Evolutionary conservation across 2,329 filamentous ascomycete species (phyloP), one percentile per base, ranked within the genome.

Genomic region (Acrocalymma vagum): DNA sequence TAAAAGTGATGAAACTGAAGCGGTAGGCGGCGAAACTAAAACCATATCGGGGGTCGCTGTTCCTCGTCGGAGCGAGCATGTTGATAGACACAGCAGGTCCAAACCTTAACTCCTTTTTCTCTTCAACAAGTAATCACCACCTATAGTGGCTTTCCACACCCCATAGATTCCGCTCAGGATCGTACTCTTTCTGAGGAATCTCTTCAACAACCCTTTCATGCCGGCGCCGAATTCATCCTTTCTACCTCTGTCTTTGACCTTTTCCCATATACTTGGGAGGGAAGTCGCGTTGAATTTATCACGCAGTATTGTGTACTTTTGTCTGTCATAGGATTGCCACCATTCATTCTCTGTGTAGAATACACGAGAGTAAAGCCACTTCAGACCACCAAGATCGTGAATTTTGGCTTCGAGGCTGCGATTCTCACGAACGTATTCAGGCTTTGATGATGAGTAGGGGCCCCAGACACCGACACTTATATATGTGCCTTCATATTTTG

Each of bases 281-380:
- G 76, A 74, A 1, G 72, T 73, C 9, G 86, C 87, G 31, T 76
- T 65, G 67, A 87, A 90, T 62, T 85, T 87, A 16, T 60, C 47
- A 11, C 87, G 73, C 53, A 90, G 71, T 1, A 60, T 72, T 21
- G 87, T 79, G 63, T 90, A 90, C 78, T 78, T 82, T 14, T 63
- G 57, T 28, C 73, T 69, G 32, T 81, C 76, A 63, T 88, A 88
- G 35, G 84, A 74, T 22, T 71, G 58, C 84, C 85, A 88, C 69
- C 88, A 90, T 60, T 88, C 82, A 0, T 78, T 72, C 60, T 87
- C 80, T n/a, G 80, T 78, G 67, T 94, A 94, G 72, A 91, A 95
- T 0, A 88, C 87, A 60, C 93, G 87, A 3, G 90, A 89, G 68
- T 95, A 95, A 9, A 95, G 75, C 87, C 89, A 94, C 73, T 95